Base-by-base conservation (phyloP, 2,329 filamentous ascomycete genomes). In the Onygenales sp. region DNA sequence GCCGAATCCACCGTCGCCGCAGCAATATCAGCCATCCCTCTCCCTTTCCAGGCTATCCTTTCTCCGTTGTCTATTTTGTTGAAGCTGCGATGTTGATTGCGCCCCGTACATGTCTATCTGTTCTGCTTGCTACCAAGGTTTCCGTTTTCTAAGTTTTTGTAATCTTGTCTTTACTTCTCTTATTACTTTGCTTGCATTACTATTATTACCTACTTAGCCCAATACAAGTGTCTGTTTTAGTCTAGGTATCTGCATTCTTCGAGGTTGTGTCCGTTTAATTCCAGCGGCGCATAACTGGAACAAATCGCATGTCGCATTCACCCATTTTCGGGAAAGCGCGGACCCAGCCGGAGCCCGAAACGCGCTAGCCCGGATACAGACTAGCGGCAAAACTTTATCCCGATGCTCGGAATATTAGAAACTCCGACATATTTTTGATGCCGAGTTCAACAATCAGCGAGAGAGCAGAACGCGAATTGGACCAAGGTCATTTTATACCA, bases 241-340 rank as follows among this genome's bases (percentile, higher is more conserved):
- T 27, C 21, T 27, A 27, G 21, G 4, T 27, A 27, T 27, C 1
- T 27, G 4, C 21, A 27, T 4, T 27, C 21, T 27, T 27, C 21
- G 21, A 5, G 4, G 21, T 27, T 27, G 21, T 27, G 21, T 27
- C 17, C 2, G 17, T 17, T 4, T 27, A 27, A 27, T 5, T 27
- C 21, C 21, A 27, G 21, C 21, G 21, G 21, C 21, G 21, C 21
- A 27, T 27, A 27, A 27, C 21, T 27, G 21, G 21, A 27, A 27
- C 21, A 27, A 27, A 27, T 27, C 21, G 21, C 21, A 27, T 47
- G 44, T 47, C 44, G 44, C 44, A 47, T 47, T 9, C 44, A 9
- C n/a, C 44, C 45, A 47, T 47, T 37, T 47, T 17, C 7, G 6
- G 45, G 37, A 47, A 47, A 47, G 45, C 33, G 45, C 45, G n/a